phyloP scores from a whole-genome alignment of 202 grass and related monocot species.

The Brachypodium distachyon region DNA sequence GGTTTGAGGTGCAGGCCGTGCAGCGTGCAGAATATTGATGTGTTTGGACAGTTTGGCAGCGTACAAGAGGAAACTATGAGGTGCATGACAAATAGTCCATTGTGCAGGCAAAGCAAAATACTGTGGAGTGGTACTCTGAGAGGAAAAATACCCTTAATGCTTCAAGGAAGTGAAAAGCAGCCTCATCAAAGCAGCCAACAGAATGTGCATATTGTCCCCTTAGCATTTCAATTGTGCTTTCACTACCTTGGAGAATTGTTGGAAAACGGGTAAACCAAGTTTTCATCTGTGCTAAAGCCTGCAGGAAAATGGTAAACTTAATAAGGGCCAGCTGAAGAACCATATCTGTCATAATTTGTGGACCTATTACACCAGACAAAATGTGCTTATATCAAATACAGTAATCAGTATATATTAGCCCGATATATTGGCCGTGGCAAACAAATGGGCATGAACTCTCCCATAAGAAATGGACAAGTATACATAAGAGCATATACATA shows the following conservation, averaged over 20 bases:
- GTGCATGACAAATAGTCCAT: background rate
- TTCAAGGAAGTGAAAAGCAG: conserved; percentile 86
- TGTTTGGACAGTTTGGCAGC: background rate
- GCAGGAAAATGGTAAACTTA: conserved; percentile 2
- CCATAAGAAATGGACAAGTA: background rate
- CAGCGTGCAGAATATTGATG: background rate
- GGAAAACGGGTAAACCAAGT: conserved; percentile 83
- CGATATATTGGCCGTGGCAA: background rate
- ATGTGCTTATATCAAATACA: conserved; percentile 20
- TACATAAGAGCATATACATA: background rate
- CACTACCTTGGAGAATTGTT: conserved; percentile 77
- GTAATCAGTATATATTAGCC: background rate
- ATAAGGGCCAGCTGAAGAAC: conserved; percentile 2
- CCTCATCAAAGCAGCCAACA: conserved; percentile 92
- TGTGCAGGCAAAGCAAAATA: background rate
- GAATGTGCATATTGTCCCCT: conserved; percentile 98
- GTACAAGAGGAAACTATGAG: conserved; percentile 4
- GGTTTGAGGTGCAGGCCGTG: background rate
- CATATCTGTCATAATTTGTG: background rate
- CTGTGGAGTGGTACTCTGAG: background rate
- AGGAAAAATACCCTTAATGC: conserved; percentile 47
- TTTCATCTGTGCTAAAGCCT: conserved; percentile 92
- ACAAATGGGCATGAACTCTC: background rate
- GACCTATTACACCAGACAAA: background rate
- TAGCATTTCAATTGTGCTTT: conserved; percentile 87